Conservation (phyloP, 495 filamentous ascomycete species). For the Daldinia loculata region DNA sequence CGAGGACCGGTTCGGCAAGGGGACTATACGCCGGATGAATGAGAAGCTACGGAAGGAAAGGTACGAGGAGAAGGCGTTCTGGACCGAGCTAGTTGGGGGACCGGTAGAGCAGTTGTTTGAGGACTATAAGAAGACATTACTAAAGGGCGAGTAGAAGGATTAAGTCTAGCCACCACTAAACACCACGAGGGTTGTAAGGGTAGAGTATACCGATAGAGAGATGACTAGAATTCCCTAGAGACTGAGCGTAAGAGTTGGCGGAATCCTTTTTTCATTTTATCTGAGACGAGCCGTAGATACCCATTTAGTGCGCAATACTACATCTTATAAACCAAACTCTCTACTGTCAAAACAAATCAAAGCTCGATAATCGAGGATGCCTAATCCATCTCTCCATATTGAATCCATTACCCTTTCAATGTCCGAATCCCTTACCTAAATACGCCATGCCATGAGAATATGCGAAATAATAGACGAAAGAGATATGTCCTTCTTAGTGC, state of each 20-base stretch:
- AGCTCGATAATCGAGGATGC: conserved; percentile 17
- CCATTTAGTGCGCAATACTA: conserved; percentile 22
- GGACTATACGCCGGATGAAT: conserved; percentile 78
- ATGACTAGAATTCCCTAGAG: background rate
- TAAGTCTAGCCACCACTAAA: background rate
- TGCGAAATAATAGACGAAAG: conserved; percentile 17
- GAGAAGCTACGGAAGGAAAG: conserved; percentile 66
- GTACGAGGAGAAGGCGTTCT: conserved; percentile 72
- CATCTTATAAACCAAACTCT: conserved; percentile 10
- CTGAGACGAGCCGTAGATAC: conserved; percentile 34
- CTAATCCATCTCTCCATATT: conserved; percentile 23
- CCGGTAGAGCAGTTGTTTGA: conserved; percentile 75
- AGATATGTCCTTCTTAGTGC: conserved; percentile 34
- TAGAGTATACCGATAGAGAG: background rate
- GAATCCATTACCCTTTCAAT: conserved; percentile 22
- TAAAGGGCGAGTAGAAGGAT: conserved; percentile 35
- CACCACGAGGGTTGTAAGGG: background rate
- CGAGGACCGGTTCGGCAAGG: conserved; percentile 69
- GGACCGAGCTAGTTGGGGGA: conserved; percentile 72
- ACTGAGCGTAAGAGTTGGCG: background rate
- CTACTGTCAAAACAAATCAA: conserved; percentile 17
- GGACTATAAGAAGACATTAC: conserved; percentile 63
- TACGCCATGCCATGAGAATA: conserved; percentile 39
- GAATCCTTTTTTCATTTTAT: background rate
- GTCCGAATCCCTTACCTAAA: conserved; percentile 22